Evolutionary conservation across 1,284 basidiomycete genomes (phyloP).

Genomic region (Irpex lacteus): DNA sequence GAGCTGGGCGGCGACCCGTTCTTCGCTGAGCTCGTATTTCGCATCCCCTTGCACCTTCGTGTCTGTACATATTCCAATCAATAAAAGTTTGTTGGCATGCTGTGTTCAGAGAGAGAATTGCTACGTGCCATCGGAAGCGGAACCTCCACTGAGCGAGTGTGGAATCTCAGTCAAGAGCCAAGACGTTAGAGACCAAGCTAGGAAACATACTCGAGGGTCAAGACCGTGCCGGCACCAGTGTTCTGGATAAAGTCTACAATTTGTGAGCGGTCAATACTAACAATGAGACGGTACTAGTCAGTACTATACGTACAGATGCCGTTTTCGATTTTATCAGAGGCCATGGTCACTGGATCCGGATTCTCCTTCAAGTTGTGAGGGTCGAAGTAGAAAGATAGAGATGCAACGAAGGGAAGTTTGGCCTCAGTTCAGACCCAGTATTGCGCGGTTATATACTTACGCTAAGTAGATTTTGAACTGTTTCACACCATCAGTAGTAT

Average conservation of each 20-base stretch:
- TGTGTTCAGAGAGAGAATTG: not conserved
- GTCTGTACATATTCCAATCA: not conserved
- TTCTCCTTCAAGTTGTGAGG: not conserved
- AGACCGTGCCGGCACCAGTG: not conserved
- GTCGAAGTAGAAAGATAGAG: not conserved
- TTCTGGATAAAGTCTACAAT: not conserved
- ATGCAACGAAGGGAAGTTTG: not conserved
- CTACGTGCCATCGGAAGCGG: not conserved
- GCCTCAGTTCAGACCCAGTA: too few relatives aligned
- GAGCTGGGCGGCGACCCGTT: not conserved
- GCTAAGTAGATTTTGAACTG: too few relatives aligned
- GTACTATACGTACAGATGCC: not conserved
- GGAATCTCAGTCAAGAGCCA: not conserved
- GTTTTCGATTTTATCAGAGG: not conserved
- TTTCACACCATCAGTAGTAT: too few relatives aligned
- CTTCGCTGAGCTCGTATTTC: constrained; percentile 2
- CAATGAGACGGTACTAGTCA: not conserved
- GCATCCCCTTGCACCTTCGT: not conserved
- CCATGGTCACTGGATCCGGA: too few relatives aligned
- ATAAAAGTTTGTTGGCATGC: not conserved
- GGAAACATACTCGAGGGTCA: not conserved
- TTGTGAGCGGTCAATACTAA: not conserved
- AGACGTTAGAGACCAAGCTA: not conserved
- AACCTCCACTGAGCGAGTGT: not conserved
- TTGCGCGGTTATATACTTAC: too few relatives aligned